phyloP scores from a whole-genome alignment of 2,329 filamentous ascomycete genomes.

The Pseudopithomyces chartarum region DNA sequence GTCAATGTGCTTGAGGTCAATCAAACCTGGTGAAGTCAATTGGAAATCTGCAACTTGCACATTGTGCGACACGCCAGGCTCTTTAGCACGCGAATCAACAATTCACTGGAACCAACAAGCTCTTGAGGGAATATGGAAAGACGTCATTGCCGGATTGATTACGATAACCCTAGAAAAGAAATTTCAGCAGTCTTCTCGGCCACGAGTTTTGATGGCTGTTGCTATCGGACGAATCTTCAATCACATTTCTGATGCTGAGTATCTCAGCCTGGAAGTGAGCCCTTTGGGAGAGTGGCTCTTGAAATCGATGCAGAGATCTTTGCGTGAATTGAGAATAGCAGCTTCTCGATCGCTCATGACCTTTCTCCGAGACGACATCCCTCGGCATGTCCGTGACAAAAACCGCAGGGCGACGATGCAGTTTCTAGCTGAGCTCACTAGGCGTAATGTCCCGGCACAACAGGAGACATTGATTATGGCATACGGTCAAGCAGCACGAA shows the following conservation, averaged over 20 bases:
- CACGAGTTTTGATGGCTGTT: conserved; percentile 39
- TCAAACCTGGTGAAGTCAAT: conserved; percentile 2
- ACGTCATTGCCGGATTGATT: conserved; percentile 35
- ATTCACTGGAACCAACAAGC: conserved; percentile 31
- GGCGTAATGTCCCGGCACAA: conserved; percentile 68
- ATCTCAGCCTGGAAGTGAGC: conserved; percentile 72
- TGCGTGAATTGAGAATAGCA: conserved; percentile 82
- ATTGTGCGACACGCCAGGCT: conserved; percentile 28
- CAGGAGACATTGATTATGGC: conserved; percentile 86
- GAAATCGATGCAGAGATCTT: conserved; percentile 78
- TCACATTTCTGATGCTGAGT: conserved; percentile 64
- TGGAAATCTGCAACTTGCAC: conserved; percentile 24
- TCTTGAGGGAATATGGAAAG: conserved; percentile 37
- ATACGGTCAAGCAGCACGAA: conserved; percentile 80
- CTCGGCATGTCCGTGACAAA: conserved; percentile 55
- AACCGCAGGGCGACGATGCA: conserved; percentile 75
- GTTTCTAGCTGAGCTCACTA: conserved; percentile 73
- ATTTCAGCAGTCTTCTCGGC: conserved; percentile 35
- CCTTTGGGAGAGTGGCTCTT: conserved; percentile 79
- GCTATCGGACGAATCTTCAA: conserved; percentile 68
- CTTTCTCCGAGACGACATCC: conserved; percentile 63
- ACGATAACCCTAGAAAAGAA: conserved; percentile 32
- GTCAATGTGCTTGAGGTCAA: conserved; percentile 24
- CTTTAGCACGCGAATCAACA: not conserved
- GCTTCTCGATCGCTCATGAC: conserved; percentile 71